phyloP scores from a whole-genome alignment of 805 yeast genomes.

The Priceomyces melissophilus region DNA sequence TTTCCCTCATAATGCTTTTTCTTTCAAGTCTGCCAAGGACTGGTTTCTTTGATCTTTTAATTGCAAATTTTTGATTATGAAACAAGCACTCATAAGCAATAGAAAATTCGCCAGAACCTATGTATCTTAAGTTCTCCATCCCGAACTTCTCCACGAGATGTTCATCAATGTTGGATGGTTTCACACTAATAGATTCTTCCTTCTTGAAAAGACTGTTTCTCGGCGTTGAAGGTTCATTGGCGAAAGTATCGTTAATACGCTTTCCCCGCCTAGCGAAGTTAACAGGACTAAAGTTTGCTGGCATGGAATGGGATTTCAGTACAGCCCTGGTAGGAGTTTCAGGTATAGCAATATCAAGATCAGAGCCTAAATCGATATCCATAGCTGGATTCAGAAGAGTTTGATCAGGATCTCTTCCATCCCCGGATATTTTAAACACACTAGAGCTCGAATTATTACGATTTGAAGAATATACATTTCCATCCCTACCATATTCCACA shows the following conservation, averaged over 20 bases:
- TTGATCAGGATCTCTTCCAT: neutral
- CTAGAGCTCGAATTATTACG: constrained; percentile 31
- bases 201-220: constrained; percentile 5
- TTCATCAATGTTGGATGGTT: constrained; percentile 30
- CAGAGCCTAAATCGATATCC: constrained; percentile 14
- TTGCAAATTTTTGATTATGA: constrained; percentile 71
- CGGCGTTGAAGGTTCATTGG: constrained; percentile 19
- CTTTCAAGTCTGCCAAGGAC: constrained; percentile 51
- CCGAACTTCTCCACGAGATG: constrained; percentile 51
- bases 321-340: constrained; percentile 40
- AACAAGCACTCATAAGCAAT: constrained; percentile 78
- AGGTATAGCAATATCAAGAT: constrained; percentile 20
- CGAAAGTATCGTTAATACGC: constrained; percentile 3
- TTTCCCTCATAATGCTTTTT: constrained; percentile 66
- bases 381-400: constrained; percentile 9
- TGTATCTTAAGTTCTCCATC: constrained; percentile 52
- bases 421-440: constrained; percentile 25
- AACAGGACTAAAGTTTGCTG: constrained; percentile 25
- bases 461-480: constrained; percentile 13
- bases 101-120: constrained; percentile 90
- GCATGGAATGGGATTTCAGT: constrained; percentile 25
- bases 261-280: constrained; percentile 8
- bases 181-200: neutral
- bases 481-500: constrained; percentile 40
- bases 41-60: constrained; percentile 77